A percentile compares a stretch with the other conserved stretches of the same genome.
phyloP scores from a whole-genome alignment of 225 moss, liverwort and hornwort species.

The Sphagnum contortum region DNA sequence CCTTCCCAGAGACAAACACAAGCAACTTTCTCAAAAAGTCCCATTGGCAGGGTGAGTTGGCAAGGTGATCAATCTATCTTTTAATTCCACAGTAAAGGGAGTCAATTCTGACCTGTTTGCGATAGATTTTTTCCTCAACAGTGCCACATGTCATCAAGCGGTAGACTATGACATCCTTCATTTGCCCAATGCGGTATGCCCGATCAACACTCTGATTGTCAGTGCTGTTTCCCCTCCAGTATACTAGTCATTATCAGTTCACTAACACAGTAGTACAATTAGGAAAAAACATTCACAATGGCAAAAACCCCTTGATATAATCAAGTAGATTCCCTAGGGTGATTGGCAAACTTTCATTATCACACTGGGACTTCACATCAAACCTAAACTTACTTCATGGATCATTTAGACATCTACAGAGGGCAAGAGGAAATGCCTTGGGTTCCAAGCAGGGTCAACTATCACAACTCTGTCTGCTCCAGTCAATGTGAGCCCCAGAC shows the following conservation, averaged over 20 bases:
- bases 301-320: too few species aligned
- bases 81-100: too few species aligned
- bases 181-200: conserved; percentile 96
- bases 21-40: too few species aligned
- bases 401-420: too few species aligned
- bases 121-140: conserved; percentile 88
- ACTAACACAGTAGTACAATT: too few species aligned
- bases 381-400: too few species aligned
- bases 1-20: conserved; percentile 24
- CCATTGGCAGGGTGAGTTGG: too few species aligned
- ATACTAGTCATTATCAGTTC: not conserved
- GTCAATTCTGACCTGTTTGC: conserved; percentile 59
- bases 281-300: too few species aligned
- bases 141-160: conserved; percentile 98
- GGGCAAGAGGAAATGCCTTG: conserved; percentile 37
- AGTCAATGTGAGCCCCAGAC: conserved; percentile 85
- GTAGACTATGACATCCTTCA: conserved; percentile 85
- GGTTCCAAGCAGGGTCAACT: conserved; percentile 98
- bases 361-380: too few species aligned
- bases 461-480: conserved; percentile 92
- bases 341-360: too few species aligned
- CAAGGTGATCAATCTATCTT: too few species aligned
- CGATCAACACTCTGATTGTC: conserved; percentile 99
- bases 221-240: conserved; percentile 31
- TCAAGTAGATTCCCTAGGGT: too few species aligned